phyloP scores from a whole-genome alignment of 768 basidiomycete genomes.

The Russula ochroleuca region DNA sequence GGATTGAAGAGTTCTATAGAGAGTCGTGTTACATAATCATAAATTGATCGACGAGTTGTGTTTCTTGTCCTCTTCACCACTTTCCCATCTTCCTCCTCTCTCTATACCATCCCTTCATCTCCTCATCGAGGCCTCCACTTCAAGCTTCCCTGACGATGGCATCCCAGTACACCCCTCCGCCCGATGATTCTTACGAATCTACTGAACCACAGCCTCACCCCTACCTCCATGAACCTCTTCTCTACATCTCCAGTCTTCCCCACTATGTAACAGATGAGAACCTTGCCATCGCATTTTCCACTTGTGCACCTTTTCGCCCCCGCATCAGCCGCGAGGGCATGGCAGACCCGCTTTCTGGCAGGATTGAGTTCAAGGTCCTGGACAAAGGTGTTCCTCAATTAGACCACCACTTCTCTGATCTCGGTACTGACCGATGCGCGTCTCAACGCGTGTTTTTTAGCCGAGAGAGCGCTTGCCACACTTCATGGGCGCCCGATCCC shows the following conservation, averaged over 20 bases:
- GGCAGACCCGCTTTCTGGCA: conserved; percentile 54
- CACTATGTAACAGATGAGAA: conserved; percentile 70
- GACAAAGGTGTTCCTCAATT: conserved; percentile 56
- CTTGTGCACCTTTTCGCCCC: conserved; percentile 78
- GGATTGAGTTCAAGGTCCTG: conserved; percentile 78
- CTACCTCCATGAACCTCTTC: conserved; percentile 76
- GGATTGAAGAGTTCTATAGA: conserved; percentile 47
- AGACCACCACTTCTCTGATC: conserved; percentile 1
- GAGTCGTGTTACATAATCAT: conserved; percentile 26
- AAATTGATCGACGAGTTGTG: conserved; percentile 13
- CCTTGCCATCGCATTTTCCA: conserved; percentile 65
- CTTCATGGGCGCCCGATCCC: conserved; percentile 73
- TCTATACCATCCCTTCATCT: background rate
- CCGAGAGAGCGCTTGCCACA: conserved; percentile 85
- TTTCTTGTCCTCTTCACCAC: conserved; percentile 4
- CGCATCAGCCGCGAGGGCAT: conserved; percentile 61
- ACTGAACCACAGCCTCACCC: conserved; percentile 54
- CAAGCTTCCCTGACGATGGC: conserved; percentile 11
- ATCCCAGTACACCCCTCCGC: conserved; percentile 25
- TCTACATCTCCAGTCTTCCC: conserved; percentile 78
- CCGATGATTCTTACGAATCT: conserved; percentile 21
- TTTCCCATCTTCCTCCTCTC: background rate
- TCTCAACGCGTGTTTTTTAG: conserved; percentile 39
- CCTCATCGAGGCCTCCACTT: background rate
- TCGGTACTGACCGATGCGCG: conserved; percentile 6